These are phyloP conservation scores for Mycena capillaripes DNA, from an alignment of 768 basidiomycete species.

Conservation along the genomic window DNA sequence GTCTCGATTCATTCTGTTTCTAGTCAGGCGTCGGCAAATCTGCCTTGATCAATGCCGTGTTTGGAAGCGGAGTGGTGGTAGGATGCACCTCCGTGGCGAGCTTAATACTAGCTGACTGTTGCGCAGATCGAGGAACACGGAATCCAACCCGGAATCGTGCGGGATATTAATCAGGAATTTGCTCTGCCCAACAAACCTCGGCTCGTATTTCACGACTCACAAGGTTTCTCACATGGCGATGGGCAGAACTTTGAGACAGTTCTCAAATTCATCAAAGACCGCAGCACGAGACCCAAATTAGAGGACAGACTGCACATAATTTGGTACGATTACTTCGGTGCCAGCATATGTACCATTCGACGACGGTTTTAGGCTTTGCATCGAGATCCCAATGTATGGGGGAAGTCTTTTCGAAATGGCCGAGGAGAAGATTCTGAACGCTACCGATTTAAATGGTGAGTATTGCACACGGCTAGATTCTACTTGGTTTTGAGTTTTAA, in stretches of 20 bases:
- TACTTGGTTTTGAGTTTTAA: no score
- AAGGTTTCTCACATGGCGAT: neutral
- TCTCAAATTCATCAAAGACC: neutral
- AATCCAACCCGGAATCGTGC: neutral
- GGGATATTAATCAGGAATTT: neutral
- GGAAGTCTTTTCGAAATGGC: neutral
- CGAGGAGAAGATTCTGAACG: no score
- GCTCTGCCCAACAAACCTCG: neutral
- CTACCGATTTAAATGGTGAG: no score
- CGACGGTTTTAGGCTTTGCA: neutral
- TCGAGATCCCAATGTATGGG: neutral
- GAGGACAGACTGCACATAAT: neutral
- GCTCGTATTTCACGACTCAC: neutral
- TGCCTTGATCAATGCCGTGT: neutral
- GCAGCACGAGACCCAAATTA: neutral
- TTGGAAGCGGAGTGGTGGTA: slow-evolving; percentile 5
- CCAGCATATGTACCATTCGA: neutral
- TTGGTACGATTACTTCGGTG: neutral
- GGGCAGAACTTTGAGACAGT: neutral
- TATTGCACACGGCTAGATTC: no score
- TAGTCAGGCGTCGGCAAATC: slow-evolving; percentile 4
- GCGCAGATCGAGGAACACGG: neutral
- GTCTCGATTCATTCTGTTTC: neutral
- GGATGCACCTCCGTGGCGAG: neutral
- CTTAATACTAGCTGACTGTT: neutral